A percentile compares a stretch with the other conserved stretches of the same genome.
These are phyloP conservation scores for Xylaria telfairii DNA, from an alignment of 495 filamentous ascomycete species.

Conservation along the genomic window DNA sequence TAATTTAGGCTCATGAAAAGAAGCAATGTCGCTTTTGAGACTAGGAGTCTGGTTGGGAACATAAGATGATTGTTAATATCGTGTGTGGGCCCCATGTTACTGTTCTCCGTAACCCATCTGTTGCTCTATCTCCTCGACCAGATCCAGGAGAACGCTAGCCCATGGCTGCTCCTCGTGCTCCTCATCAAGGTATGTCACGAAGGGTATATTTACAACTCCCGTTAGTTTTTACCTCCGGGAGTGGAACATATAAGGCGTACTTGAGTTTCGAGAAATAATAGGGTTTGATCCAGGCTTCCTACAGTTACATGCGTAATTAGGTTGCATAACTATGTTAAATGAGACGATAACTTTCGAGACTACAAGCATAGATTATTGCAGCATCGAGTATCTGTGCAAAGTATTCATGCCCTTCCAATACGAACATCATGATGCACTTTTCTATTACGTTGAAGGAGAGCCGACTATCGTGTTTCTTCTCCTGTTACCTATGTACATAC, in stretches of 20 bases:
- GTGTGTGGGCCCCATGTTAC: not conserved
- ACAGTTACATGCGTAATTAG: too few relatives aligned
- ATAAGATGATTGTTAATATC: constrained; percentile 18
- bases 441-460: not conserved
- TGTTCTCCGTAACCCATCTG: not conserved
- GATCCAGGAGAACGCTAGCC: not conserved
- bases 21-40: constrained; percentile 34
- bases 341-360: too few relatives aligned
- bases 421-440: not conserved
- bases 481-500: not conserved
- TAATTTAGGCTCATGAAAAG: constrained; percentile 37
- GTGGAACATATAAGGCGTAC: not conserved
- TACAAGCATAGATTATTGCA: not conserved
- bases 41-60: constrained; percentile 12
- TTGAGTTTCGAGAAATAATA: not conserved
- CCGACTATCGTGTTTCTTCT: not conserved
- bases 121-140: not conserved
- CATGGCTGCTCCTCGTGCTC: not conserved
- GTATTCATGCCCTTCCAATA: not conserved
- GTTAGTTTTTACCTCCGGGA: not conserved
- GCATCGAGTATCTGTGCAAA: not conserved
- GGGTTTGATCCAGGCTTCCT: too few relatives aligned
- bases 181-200: not conserved
- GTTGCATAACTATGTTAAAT: too few relatives aligned
- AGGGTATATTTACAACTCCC: not conserved